Base-by-base conservation (phyloP, 257 asterid species). In the Ilex aquifolium region DNA sequence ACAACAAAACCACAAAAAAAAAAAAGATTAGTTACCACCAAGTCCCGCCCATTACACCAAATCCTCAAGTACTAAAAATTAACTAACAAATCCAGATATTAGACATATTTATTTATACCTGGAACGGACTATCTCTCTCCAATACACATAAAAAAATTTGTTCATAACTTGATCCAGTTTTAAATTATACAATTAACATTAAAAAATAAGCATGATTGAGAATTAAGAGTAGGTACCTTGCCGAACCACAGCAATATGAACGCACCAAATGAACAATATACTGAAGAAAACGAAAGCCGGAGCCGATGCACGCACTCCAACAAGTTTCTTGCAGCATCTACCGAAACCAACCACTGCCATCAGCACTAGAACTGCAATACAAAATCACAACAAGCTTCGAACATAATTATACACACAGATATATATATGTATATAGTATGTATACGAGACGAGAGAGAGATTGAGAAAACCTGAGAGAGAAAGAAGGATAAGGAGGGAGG, bases 281-380 rank as follows among this genome's bases (percentile, higher is more conserved):
- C 60, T 73, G 58, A 76, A 69, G 68, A 78, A 65, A 57, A 82
- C 87, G 62, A 73, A 82, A 65, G 82, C 87, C 2, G 82, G 80
- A 59, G 87, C 72, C 44, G 84, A 82, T 44, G 84, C 87, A 70
- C 52, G 73, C 69, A 79, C 82, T 64, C 87, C 85, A 48, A 70
- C 67, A 64, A 76, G 60, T 61, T 44, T 82, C 75, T 79, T 82
- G 74, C 80, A 73, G 66, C 73, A 68, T 64, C 75, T 79, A 61
- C 67, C 78, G 56, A 82, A 49, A 44, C 80, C 85, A 76, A 74
- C 57, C 68, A 76, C 80, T 32, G 46, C 10, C 15, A 78, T 56
- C 62, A 76, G 70, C 68, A 76, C 44, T 32, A 76, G 58, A n/a
- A 72, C 87, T 82, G 82, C 76, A 68, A 72, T 12, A 21, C 27